These are phyloP conservation scores for Aspergillus uvarum DNA, from an alignment of 2,329 filamentous ascomycete genomes.

Conservation along the genomic window DNA sequence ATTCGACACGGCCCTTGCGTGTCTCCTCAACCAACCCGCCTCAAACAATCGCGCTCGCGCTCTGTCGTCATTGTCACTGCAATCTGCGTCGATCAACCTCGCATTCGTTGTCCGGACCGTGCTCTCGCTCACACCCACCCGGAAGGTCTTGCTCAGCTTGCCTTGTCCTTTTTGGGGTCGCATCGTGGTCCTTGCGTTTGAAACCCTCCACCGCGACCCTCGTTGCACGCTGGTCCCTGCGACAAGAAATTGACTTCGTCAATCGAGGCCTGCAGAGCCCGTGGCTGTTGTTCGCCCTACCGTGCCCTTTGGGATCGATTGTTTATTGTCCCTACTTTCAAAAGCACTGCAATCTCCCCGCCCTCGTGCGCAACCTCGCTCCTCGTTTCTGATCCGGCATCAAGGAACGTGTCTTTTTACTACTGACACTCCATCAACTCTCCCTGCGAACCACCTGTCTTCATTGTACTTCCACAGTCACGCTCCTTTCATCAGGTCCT, in stretches of 20 bases:
- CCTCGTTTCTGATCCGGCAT: slow-evolving; percentile 16
- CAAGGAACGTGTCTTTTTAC: slow-evolving; percentile 17
- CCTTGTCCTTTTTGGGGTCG: background rate
- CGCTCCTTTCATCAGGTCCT: background rate
- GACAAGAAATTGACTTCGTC: slow-evolving; percentile 8
- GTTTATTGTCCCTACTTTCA: slow-evolving; percentile 11
- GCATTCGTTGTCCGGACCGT: background rate
- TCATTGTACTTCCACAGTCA: background rate
- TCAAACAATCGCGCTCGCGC: slow-evolving; percentile 5
- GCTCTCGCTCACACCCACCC: background rate
- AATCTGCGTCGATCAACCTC: slow-evolving; percentile 14
- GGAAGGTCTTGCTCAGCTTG: background rate
- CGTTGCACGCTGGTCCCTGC: slow-evolving; percentile 1
- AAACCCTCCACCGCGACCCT: background rate
- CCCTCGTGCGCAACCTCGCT: slow-evolving; percentile 19
- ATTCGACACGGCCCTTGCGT: slow-evolving; percentile 22
- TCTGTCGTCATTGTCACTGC: slow-evolving; percentile 15
- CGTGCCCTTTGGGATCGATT: background rate
- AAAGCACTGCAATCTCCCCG: slow-evolving; percentile 17
- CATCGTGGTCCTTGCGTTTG: slow-evolving; percentile 13
- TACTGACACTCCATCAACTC: background rate
- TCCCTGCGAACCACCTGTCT: background rate
- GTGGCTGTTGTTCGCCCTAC: background rate
- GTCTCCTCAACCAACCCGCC: slow-evolving; percentile 5
- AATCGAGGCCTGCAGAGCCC: background rate